Conservation (phyloP, 169 alveolate genomes). For the Theileria orientalis region DNA sequence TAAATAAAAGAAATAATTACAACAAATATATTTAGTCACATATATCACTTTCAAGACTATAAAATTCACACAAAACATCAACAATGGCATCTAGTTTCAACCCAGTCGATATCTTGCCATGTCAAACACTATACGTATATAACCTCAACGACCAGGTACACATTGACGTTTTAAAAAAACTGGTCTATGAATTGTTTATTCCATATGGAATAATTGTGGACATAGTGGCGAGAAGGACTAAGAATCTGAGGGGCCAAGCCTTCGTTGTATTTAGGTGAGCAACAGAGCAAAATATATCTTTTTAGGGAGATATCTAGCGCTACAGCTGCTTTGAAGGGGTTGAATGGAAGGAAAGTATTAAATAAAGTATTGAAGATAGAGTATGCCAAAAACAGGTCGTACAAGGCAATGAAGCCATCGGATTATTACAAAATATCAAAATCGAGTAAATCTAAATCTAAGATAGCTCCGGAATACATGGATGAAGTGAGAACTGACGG, state of each 20-base stretch:
- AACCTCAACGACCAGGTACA: constrained; percentile 78
- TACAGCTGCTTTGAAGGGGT: constrained; percentile 77
- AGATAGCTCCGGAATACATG: background rate
- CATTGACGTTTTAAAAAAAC: constrained; percentile 68
- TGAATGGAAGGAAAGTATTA: constrained; percentile 74
- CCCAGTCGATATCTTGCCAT: constrained; percentile 75
- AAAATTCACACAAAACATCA: background rate
- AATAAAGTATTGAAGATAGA: constrained; percentile 72
- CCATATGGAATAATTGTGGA: constrained; percentile 80
- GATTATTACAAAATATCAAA: constrained; percentile 68
- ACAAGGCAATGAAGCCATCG: constrained; percentile 63
- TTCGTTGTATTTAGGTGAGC: constrained; percentile 76
- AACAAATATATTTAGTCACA: background rate
- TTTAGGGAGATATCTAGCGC: constrained; percentile 76
- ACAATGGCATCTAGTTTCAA: constrained; percentile 17
- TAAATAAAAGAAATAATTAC: constrained; percentile 66
- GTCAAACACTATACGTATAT: constrained; percentile 79
- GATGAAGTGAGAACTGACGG: constrained; percentile 13
- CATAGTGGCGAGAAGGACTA: constrained; percentile 67
- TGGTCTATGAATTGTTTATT: constrained; percentile 75
- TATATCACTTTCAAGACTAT: background rate
- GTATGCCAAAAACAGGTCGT: constrained; percentile 76
- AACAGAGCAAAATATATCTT: background rate
- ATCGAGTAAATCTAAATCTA: background rate
- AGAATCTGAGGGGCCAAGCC: constrained; percentile 81